phyloP scores from a whole-genome alignment of 305 asterid genomes.

The Ilex paraguariensis region DNA sequence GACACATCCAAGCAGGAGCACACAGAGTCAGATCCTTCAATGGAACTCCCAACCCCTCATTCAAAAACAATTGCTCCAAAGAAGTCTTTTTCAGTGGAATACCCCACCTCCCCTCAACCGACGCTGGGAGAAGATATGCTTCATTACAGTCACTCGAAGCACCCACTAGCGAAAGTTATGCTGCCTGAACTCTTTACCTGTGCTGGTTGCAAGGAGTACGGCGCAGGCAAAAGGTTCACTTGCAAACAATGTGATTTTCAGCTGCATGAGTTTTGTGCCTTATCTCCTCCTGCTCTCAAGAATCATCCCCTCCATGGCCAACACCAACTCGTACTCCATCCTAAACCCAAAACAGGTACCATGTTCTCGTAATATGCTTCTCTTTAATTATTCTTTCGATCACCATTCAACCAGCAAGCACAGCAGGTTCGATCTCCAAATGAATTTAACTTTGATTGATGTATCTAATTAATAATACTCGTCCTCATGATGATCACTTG shows the following conservation, averaged over 20 bases:
- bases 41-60: not conserved
- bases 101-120: conserved; percentile 44
- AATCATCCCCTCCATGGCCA: conserved; percentile 81
- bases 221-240: conserved; percentile 65
- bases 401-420: too few species aligned
- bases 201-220: conserved; percentile 75
- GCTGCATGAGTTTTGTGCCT: conserved; percentile 76
- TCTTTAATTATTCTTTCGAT: too few species aligned
- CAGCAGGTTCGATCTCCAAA: too few species aligned
- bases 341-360: conserved; percentile 65
- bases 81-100: conserved; percentile 18
- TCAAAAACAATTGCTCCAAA: not conserved
- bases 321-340: conserved; percentile 79
- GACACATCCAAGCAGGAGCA: not conserved
- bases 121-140: conserved; percentile 29
- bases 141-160: conserved; percentile 61
- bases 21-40: conserved; percentile 6
- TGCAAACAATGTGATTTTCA: conserved; percentile 76
- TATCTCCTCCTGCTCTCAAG: conserved; percentile 47
- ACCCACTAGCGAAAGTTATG: conserved; percentile 45
- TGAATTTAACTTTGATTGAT: too few species aligned
- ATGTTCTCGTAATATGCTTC: too few species aligned
- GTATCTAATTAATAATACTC: too few species aligned
- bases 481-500: too few species aligned
- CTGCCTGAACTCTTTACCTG: conserved; percentile 54